phyloP scores from a whole-genome alignment of 257 asterid species.

The Nicotiana benthamiana region DNA sequence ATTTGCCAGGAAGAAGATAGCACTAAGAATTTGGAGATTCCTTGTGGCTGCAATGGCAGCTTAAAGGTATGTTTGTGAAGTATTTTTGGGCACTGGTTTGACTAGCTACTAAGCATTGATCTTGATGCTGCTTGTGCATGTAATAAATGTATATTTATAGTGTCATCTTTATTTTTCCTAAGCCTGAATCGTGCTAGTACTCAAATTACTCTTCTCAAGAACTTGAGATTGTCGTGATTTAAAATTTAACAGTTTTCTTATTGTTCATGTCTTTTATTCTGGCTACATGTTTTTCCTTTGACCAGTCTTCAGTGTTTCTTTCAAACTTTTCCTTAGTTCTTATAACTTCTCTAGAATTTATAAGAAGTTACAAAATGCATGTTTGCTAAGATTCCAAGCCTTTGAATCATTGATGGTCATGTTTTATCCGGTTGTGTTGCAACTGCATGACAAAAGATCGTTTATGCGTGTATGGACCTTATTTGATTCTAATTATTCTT shows the following conservation, averaged over 20 bases:
- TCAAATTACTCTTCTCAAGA: not conserved
- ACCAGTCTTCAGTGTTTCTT: not conserved
- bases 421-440: not conserved
- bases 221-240: not conserved
- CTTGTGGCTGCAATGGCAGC: conserved; percentile 46
- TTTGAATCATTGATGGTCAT: not conserved
- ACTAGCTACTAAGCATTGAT: not conserved
- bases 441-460: not conserved
- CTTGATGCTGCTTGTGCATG: not conserved
- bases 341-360: not conserved
- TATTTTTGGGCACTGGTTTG: not conserved
- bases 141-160: not conserved
- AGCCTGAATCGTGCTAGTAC: not conserved
- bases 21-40: conserved; percentile 29
- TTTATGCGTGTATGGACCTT: not conserved
- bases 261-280: not conserved
- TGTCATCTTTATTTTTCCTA: not conserved
- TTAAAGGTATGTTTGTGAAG: conserved; percentile 28
- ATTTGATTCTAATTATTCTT: not conserved
- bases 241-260: not conserved
- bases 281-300: not conserved
- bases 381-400: not conserved
- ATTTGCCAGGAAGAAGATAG: conserved; percentile 48
- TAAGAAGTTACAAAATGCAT: no score
- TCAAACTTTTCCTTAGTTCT: not conserved